A percentile compares a stretch with the other conserved stretches of the same genome.
Conservation (phyloP, 495 filamentous ascomycete genomes). For the Parathielavia appendiculata region DNA sequence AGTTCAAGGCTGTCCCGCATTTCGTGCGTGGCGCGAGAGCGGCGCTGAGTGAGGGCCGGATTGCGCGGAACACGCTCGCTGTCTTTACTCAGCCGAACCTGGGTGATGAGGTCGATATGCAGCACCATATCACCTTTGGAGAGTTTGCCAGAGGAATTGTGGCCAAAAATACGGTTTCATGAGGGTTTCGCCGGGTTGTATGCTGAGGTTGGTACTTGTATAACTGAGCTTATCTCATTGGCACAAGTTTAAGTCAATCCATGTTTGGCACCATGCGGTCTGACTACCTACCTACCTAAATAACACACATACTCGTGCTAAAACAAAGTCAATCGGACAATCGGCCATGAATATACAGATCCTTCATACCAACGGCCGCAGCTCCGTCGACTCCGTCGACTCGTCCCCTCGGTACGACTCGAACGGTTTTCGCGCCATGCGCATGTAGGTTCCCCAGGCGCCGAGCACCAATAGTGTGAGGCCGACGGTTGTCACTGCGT, state of each 20-base stretch:
- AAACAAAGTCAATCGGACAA: not conserved
- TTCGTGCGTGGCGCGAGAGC: constrained; percentile 73
- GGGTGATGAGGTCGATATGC: constrained; percentile 72
- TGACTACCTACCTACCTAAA: too few species aligned
- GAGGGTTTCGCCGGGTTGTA: not conserved
- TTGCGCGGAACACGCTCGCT: constrained; percentile 89
- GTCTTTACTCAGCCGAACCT: constrained; percentile 98
- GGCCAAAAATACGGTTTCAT: constrained; percentile 63
- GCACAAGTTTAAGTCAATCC: not conserved
- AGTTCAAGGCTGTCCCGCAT: constrained; percentile 92
- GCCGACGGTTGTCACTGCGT: not conserved
- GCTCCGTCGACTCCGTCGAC: not conserved
- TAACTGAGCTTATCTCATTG: not conserved
- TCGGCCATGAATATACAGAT: not conserved
- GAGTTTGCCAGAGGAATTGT: constrained; percentile 83
- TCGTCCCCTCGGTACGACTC: not conserved
- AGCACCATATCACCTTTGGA: constrained; percentile 70
- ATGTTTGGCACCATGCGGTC: not conserved
- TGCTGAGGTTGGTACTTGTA: not conserved
- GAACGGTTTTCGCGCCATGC: not conserved
- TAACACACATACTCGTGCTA: too few species aligned
- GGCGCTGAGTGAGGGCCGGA: constrained; percentile 40
- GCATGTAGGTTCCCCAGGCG: not conserved
- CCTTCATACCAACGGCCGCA: not conserved
- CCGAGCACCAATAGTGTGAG: not conserved